Conservation (phyloP, 768 basidiomycete species). For the Boletus edulis region DNA sequence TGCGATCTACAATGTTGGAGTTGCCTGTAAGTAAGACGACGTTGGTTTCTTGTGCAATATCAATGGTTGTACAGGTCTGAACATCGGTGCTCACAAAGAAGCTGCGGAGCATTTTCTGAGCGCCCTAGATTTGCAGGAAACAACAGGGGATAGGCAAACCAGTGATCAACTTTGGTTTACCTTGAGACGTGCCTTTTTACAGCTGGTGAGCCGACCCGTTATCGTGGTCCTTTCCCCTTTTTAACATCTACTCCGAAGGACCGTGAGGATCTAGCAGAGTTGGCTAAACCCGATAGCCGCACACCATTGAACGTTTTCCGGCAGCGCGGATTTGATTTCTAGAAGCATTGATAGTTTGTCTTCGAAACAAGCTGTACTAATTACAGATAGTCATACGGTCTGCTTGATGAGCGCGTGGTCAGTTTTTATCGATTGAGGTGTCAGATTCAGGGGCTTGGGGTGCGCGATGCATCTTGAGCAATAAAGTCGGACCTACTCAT, state of each 20-base stretch:
- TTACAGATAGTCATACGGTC: not conserved
- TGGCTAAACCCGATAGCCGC: conserved; percentile 61
- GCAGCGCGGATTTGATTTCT: conserved; percentile 89
- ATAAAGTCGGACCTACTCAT: no score
- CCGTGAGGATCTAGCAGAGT: conserved; percentile 77
- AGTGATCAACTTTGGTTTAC: conserved; percentile 91
- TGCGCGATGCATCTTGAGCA: no score
- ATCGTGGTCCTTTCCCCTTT: not conserved
- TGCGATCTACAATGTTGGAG: conserved; percentile 97
- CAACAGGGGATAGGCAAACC: conserved; percentile 59
- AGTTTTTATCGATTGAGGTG: no score
- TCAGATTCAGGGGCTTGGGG: no score
- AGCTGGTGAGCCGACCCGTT: conserved; percentile 55
- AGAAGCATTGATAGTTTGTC: conserved; percentile 16
- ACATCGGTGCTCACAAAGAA: conserved; percentile 93
- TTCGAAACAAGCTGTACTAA: not conserved
- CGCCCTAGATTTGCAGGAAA: conserved; percentile 76
- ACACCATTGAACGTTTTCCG: conserved; percentile 72
- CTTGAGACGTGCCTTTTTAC: conserved; percentile 72
- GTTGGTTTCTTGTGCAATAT: not conserved
- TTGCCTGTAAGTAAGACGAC: conserved; percentile 73
- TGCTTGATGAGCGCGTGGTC: not conserved
- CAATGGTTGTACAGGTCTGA: conserved; percentile 62
- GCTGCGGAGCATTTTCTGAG: conserved; percentile 95
- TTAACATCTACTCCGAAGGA: conserved; percentile 43